Percentiles rank a stretch among this genome's conserved stretches.
Evolutionary conservation across 257 asterid species (phyloP).

Genomic region (Dorcoceras hygrometricum): DNA sequence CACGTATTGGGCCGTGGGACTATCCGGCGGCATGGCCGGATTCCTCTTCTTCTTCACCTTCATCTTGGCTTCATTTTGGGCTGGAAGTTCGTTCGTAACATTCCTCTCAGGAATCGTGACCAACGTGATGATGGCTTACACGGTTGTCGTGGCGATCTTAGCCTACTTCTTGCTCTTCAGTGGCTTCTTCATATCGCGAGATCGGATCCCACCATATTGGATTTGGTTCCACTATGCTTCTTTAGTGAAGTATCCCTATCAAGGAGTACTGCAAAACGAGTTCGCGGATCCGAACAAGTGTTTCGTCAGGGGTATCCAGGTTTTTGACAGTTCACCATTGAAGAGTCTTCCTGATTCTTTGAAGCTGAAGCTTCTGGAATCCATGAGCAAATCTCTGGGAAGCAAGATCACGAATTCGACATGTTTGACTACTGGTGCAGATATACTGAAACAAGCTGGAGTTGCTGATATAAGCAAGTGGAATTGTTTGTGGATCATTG

Average conservation of each 20-base stretch:
- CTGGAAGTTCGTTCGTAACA: constrained; percentile 59
- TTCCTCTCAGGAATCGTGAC: constrained; percentile 47
- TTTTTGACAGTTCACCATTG: constrained; percentile 50
- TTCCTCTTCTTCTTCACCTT: constrained; percentile 42
- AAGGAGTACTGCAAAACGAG: constrained; percentile 62
- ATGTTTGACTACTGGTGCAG: constrained; percentile 46
- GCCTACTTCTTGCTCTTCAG: constrained; percentile 54
- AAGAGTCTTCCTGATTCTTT: constrained; percentile 30
- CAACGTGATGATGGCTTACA: constrained; percentile 57
- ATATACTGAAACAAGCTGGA: constrained; percentile 45
- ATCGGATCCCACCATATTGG: constrained; percentile 50
- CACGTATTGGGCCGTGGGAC: constrained; percentile 52
- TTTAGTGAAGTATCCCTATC: constrained; percentile 53
- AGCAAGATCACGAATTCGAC: constrained; percentile 48
- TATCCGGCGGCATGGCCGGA: constrained; percentile 42
- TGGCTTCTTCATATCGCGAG: constrained; percentile 49
- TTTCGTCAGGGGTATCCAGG: constrained; percentile 46
- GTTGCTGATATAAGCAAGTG: constrained; percentile 50
- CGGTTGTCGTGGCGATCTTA: constrained; percentile 46
- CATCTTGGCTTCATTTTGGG: constrained; percentile 58
- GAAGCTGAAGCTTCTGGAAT: constrained; percentile 36
- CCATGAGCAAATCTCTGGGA: constrained; percentile 51
- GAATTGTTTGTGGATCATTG: constrained; percentile 61
- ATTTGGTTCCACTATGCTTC: constrained; percentile 62
- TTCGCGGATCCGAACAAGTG: constrained; percentile 46